phyloP scores from a whole-genome alignment of 192 early-diverging fungal genomes.

The Spizellomyces sp. region DNA sequence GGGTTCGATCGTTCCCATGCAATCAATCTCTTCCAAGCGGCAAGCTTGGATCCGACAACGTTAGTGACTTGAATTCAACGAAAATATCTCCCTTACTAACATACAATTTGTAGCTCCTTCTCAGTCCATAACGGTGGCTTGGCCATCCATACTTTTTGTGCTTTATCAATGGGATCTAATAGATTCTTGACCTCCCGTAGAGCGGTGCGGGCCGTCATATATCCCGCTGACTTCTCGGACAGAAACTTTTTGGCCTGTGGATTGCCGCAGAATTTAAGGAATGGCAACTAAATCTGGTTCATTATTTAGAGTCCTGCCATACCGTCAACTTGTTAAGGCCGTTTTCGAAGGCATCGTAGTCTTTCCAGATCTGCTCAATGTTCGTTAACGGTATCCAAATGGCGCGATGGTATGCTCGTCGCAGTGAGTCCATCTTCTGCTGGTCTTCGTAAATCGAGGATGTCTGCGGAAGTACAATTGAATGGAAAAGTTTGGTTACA shows the following conservation, averaged over 20 bases:
- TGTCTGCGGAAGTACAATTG: slow-evolving; percentile 43
- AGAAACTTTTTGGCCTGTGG: slow-evolving; percentile 86
- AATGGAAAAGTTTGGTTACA: not conserved
- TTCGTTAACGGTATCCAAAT: slow-evolving; percentile 85
- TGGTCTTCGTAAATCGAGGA: slow-evolving; percentile 84
- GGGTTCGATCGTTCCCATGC: slow-evolving; percentile 92
- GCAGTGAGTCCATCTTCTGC: slow-evolving; percentile 82
- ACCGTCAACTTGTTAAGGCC: slow-evolving; percentile 79
- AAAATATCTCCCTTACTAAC: slow-evolving; percentile 23
- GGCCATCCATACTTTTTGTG: slow-evolving; percentile 62
- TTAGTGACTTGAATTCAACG: slow-evolving; percentile 22
- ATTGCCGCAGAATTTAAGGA: not conserved
- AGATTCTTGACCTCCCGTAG: slow-evolving; percentile 78
- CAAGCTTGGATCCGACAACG: slow-evolving; percentile 43
- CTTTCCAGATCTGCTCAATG: slow-evolving; percentile 93
- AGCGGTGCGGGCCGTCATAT: slow-evolving; percentile 93
- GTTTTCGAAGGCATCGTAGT: slow-evolving; percentile 93
- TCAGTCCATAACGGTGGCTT: slow-evolving; percentile 79
- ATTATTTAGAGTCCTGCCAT: slow-evolving; percentile 12
- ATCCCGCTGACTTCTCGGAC: slow-evolving; percentile 79
- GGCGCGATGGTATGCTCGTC: slow-evolving; percentile 82
- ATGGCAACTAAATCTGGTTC: not conserved
- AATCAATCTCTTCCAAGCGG: slow-evolving; percentile 85
- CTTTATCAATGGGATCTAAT: slow-evolving; percentile 73
- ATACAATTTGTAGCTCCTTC: slow-evolving; percentile 60